Evolutionary conservation across 78 protist genomes (phyloP).

Genomic region (Diacronema lutheri): DNA sequence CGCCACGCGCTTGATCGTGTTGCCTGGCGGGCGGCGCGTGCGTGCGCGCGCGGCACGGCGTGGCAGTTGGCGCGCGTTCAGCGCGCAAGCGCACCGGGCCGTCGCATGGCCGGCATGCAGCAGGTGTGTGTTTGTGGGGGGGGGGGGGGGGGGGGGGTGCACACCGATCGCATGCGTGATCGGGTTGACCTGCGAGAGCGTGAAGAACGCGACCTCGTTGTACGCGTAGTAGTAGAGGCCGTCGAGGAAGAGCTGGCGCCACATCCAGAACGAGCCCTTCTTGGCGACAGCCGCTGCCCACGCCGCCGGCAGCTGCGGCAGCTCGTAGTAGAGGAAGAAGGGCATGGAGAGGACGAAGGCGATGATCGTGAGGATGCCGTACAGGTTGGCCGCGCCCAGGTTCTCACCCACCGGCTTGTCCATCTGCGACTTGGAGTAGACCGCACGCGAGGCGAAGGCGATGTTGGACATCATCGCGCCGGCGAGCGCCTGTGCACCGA

Average conservation of each 20-base stretch:
- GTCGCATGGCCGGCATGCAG: no score
- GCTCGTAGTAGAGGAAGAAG: background rate
- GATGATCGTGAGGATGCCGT: constrained; percentile 22
- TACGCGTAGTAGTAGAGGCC: constrained; percentile 1
- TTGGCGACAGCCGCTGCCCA: background rate
- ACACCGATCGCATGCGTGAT: constrained; percentile 29
- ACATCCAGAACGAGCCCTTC: background rate
- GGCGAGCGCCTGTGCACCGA: background rate
- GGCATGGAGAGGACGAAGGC: constrained; percentile 21
- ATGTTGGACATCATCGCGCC: constrained; percentile 24
- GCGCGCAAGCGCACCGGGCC: no score
- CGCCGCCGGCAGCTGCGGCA: background rate
- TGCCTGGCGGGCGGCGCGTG: background rate
- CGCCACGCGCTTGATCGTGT: constrained; percentile 28
- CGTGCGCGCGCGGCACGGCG: no score
- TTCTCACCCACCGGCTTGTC: constrained; percentile 18
- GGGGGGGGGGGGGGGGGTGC: no score
- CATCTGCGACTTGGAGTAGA: background rate
- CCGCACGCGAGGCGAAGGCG: constrained; percentile 16
- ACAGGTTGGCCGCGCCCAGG: constrained; percentile 16
- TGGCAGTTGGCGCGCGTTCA: no score
- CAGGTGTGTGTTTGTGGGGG: no score
- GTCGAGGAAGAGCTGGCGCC: background rate
- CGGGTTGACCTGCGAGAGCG: constrained; percentile 17
- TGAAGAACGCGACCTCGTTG: constrained; percentile 26